Evolutionary conservation across 1,284 basidiomycete genomes (phyloP), one percentile per base, ranked within the genome.

Genomic region (Ustilago vetiveriae): DNA sequence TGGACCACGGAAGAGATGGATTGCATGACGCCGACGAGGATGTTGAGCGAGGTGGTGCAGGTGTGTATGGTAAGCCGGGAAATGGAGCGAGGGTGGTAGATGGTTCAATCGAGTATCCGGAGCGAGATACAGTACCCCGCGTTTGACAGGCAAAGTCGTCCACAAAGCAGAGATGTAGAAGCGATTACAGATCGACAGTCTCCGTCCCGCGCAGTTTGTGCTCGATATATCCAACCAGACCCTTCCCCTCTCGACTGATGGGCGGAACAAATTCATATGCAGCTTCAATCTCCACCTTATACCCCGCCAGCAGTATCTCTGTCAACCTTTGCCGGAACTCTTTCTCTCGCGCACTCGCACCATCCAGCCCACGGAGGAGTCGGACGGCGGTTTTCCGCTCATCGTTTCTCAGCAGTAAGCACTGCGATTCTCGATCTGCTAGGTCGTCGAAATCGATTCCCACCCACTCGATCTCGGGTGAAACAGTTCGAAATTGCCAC

Each of bases 211-310:
- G n/a, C 6, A 66, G 51, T n/a, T 59, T 59, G 42, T 47, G 39
- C 22, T 42, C 33, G 7, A 66, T 37, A 38, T 66, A 58, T 21
- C 37, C 55, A 3, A 35, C 11, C 46, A 58, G 14, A 2, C 19
- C 6, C 3, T 10, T 44, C 21, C 19, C 10, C 11, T 26, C 2
- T n/a, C 33, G n/a, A n/a, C n/a, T n/a, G n/a, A n/a, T 6, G 13
- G 37, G 19, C 4, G 27, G 3, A 14, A 6, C 36, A 14, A 44
- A 66, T 4, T 45, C 36, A 42, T 68, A 72, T 13, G 67, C 41
- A 14, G 70, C 65, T 27, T 78, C 74, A 9, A 78, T 53, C 45
- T 78, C 73, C 17, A 66, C 69, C 40, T 75, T 75, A 55, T 74
- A 72, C 0, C 74, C 71, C 0, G 16, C 13, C 21, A 72, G 47